Base-by-base conservation (phyloP, 2,329 filamentous ascomycete species). In the Botryosphaeria agaves region DNA sequence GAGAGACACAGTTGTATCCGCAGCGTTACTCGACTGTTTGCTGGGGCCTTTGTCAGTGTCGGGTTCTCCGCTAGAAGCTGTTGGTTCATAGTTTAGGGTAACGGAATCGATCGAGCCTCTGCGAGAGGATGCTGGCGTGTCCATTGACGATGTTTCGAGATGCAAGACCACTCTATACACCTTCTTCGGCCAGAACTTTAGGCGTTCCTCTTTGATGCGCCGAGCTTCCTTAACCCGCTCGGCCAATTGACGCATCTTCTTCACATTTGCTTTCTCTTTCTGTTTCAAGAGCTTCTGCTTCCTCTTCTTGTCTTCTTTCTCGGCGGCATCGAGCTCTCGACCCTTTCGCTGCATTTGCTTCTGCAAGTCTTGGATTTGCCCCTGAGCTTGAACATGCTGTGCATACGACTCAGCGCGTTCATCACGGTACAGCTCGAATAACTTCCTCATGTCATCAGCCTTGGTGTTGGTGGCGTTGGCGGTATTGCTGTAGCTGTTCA, bases 121-220 rank as follows among this genome's bases (percentile, higher is more conserved):
- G 18, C 48, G 38, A 14, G 42, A 47, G 8, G 44, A 40, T 9
- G 29, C 25, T 19, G 48, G 41, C n/a, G 49, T 47, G 33, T 49
- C 35, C 31, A 39, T 14, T 17, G 39, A 45, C 25, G 45, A 33
- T 7, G 48, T 43, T 34, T 57, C 55, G 7, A 57, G 38, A 14
- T 46, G 43, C 15, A 59, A 36, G 5, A 47, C 41, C 14, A 60
- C 43, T 26, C 51, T 44, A 5, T 51, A 48, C 2, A 56, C 46
- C 12, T 45, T 44, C 30, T 39, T 38, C 7, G 53, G 46, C 44
- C 49, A 57, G 32, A 59, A 60, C 28, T 36, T 39, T 14, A 41
- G 33, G 15, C 47, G 39, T 35, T 60, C 57, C 4, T 42, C 32
- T 21, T 41, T 45, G 15, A 42, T 29, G 12, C 44, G 41, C 12